These are phyloP conservation scores for Saprolegnia diclina DNA, from an alignment of 352 stramenopile species.

Conservation along the genomic window DNA sequence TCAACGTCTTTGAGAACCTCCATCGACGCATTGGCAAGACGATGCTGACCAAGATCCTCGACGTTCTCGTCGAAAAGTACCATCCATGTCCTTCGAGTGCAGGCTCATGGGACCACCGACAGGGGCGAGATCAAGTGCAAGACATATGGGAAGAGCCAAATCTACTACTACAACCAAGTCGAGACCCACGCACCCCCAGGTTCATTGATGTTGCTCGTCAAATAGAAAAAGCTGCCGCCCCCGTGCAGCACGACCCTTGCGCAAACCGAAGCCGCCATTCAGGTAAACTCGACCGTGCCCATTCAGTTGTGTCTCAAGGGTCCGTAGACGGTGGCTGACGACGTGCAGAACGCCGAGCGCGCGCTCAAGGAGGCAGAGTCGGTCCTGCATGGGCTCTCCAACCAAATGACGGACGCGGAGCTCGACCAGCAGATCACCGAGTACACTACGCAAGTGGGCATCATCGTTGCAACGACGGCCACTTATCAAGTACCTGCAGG, in stretches of 20 bases:
- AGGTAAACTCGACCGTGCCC: slow-evolving; percentile 1
- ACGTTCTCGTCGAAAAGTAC: slow-evolving; percentile 61
- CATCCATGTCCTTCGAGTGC: background rate
- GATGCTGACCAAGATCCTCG: slow-evolving; percentile 66
- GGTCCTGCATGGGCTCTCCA: slow-evolving; percentile 41
- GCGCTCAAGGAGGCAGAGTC: slow-evolving; percentile 51
- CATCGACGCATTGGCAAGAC: slow-evolving; percentile 66
- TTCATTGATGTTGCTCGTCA: background rate
- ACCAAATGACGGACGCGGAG: slow-evolving; percentile 61
- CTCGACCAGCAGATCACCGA: slow-evolving; percentile 35
- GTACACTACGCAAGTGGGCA: background rate
- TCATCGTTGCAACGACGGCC: background rate
- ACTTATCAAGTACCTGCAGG: background rate
- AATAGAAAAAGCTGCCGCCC: slow-evolving; percentile 43
- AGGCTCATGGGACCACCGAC: background rate
- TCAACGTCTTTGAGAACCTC: slow-evolving; percentile 84
- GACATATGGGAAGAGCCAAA: slow-evolving; percentile 74
- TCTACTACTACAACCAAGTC: slow-evolving; percentile 78
- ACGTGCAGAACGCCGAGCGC: slow-evolving; percentile 46
- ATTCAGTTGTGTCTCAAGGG: background rate
- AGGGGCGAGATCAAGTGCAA: slow-evolving; percentile 62
- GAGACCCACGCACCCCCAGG: background rate
- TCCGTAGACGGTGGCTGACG: slow-evolving; percentile 30
- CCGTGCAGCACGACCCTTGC: slow-evolving; percentile 43
- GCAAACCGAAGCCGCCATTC: slow-evolving; percentile 51